Percentiles rank a stretch among this genome's conserved stretches.
These are phyloP conservation scores for Paxillus rubicundulus DNA, from an alignment of 768 basidiomycete genomes.

Conservation along the genomic window DNA sequence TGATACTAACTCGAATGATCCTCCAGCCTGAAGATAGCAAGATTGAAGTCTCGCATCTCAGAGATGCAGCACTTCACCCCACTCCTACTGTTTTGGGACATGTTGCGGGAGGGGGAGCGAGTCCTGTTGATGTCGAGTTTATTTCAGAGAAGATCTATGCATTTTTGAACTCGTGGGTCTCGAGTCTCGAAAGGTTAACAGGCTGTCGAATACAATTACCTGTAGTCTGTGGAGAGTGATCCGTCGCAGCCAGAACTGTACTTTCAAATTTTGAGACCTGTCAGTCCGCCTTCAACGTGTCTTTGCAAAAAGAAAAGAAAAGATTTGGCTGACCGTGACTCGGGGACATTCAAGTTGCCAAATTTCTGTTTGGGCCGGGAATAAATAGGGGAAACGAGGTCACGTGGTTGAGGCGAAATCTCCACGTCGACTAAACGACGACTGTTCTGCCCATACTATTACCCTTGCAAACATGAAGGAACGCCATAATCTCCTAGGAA, in stretches of 20 bases:
- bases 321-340: no score
- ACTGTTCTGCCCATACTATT: background rate
- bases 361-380: no score
- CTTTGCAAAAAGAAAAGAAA: no score
- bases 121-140: conserved; percentile 39
- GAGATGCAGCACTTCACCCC: conserved; percentile 45
- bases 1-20: background rate
- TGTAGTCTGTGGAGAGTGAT: no score
- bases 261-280: no score
- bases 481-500: conserved; percentile 10
- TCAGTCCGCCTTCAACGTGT: no score
- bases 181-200: background rate
- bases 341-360: no score
- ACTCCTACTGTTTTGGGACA: conserved; percentile 61
- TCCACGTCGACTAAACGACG: no score
- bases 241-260: no score
- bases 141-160: conserved; percentile 39
- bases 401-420: no score
- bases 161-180: conserved; percentile 37
- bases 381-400: no score
- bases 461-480: conserved; percentile 21
- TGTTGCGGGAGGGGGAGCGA: conserved; percentile 47
- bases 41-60: conserved; percentile 43
- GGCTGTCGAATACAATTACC: background rate
- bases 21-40: conserved; percentile 54